Evolutionary conservation across 371 early-diverging fungal genomes (phyloP).

Genomic region (Mortierella sp.): DNA sequence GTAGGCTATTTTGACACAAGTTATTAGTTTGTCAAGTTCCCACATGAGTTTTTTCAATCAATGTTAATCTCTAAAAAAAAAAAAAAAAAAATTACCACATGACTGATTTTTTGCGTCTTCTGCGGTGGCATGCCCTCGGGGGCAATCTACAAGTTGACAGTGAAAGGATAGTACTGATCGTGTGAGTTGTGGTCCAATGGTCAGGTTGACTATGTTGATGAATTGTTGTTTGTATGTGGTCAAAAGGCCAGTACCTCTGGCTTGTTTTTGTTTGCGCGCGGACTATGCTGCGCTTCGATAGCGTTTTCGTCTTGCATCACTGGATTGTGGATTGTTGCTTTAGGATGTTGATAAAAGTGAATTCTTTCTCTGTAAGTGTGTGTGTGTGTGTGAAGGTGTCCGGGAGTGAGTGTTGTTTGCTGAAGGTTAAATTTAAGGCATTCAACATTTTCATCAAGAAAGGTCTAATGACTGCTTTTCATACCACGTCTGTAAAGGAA

Average conservation of each 20-base stretch:
- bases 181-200: neutral
- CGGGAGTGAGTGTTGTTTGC: too few relatives aligned
- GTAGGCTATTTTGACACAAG: slow-evolving; percentile 10
- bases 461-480: neutral
- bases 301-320: slow-evolving; percentile 49
- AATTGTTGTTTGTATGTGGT: neutral
- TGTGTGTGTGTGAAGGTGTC: too few relatives aligned
- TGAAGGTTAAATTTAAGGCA: too few relatives aligned
- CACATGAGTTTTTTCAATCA: neutral
- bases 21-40: too few relatives aligned
- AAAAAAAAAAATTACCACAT: slow-evolving; percentile 22
- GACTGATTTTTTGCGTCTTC: slow-evolving; percentile 35
- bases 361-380: neutral
- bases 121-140: slow-evolving; percentile 49
- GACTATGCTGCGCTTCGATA: slow-evolving; percentile 42
- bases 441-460: neutral
- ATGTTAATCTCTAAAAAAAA: neutral
- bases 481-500: neutral
- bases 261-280: slow-evolving; percentile 30
- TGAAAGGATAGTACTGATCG: neutral
- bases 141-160: slow-evolving; percentile 13
- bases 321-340: neutral
- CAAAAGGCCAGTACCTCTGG: slow-evolving; percentile 20
- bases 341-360: neutral
- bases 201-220: neutral